A percentile compares a stretch with the other conserved stretches of the same genome.
phyloP scores from a whole-genome alignment of 2,329 filamentous ascomycete species.

The Bipolaris bicolor region DNA sequence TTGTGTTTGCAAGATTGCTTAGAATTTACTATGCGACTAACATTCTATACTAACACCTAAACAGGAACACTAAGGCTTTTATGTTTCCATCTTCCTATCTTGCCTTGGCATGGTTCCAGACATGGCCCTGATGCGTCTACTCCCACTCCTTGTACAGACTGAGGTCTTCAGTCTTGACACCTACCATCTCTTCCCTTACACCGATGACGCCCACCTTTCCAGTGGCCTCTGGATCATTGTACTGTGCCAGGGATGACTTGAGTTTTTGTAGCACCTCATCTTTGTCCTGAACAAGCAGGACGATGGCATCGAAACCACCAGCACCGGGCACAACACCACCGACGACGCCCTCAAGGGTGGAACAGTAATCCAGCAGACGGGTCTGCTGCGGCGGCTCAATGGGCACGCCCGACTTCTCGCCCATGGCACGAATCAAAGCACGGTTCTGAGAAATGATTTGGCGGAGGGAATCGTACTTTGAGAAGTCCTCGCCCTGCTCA shows the following conservation, averaged over 20 bases:
- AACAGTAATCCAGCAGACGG: constrained; percentile 77
- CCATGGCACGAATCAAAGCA: constrained; percentile 76
- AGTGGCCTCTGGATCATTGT: constrained; percentile 58
- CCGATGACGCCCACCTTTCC: constrained; percentile 69
- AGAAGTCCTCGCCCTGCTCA: constrained; percentile 46
- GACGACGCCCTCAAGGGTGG: constrained; percentile 75
- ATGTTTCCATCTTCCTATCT: neutral
- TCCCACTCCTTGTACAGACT: constrained; percentile 51
- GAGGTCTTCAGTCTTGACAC: constrained; percentile 55
- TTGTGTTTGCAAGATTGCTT: neutral
- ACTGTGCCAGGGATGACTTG: constrained; percentile 67
- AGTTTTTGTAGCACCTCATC: constrained; percentile 66
- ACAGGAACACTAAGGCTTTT: neutral
- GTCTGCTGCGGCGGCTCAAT: constrained; percentile 91
- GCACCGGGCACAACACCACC: constrained; percentile 94
- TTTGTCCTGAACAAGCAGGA: constrained; percentile 77
- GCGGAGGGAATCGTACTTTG: constrained; percentile 59
- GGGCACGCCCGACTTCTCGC: constrained; percentile 73
- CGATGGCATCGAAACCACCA: constrained; percentile 90
- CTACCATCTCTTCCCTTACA: constrained; percentile 76
- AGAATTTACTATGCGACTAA: neutral
- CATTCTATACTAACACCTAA: constrained; percentile 6
- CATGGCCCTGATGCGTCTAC: constrained; percentile 4
- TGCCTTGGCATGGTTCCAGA: neutral
- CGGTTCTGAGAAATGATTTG: constrained; percentile 59